Evolutionary conservation across 2,329 filamentous ascomycete species (phyloP).

Genomic region (Hypoxylon sp.): DNA sequence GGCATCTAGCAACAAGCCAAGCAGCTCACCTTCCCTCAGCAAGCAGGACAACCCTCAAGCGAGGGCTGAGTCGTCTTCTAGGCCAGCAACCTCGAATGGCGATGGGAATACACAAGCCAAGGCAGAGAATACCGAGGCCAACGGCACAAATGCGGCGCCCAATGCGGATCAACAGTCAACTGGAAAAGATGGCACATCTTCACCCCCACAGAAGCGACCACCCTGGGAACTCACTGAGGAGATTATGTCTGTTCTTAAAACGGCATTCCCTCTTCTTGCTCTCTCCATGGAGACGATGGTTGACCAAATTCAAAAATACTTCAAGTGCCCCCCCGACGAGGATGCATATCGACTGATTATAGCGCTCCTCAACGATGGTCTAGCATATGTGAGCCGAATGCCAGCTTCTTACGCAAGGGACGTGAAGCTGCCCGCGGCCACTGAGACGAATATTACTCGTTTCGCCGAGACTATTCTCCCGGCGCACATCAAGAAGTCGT

Average conservation of each 20-base stretch:
- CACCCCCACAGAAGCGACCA: conserved; percentile 74
- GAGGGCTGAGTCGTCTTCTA: conserved; percentile 59
- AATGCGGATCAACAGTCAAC: conserved; percentile 49
- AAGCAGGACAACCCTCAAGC: conserved; percentile 68
- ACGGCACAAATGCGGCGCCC: conserved; percentile 44
- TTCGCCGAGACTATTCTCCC: conserved; percentile 98
- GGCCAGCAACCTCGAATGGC: conserved; percentile 67
- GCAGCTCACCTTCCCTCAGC: conserved; percentile 63
- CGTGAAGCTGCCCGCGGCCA: conserved; percentile 89
- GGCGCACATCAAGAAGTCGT: conserved; percentile 93
- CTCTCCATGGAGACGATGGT: conserved; percentile 99
- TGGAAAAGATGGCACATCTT: conserved; percentile 51
- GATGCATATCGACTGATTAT: conserved; percentile 98
- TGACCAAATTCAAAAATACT: conserved; percentile 98
- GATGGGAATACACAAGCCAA: conserved; percentile 61
- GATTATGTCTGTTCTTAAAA: conserved; percentile 95
- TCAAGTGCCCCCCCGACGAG: conserved; percentile 98
- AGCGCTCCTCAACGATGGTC: conserved; percentile 94
- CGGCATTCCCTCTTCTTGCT: conserved; percentile 93
- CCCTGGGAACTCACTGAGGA: conserved; percentile 98
- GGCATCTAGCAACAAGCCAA: conserved; percentile 62
- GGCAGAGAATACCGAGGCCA: conserved; percentile 60
- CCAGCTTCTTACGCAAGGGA: conserved; percentile 90
- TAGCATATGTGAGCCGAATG: conserved; percentile 91
- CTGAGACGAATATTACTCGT: conserved; percentile 94